Evolutionary conservation across 1,139 yeast genomes (phyloP).

Genomic region (Nakaseomyces nivariensis): DNA sequence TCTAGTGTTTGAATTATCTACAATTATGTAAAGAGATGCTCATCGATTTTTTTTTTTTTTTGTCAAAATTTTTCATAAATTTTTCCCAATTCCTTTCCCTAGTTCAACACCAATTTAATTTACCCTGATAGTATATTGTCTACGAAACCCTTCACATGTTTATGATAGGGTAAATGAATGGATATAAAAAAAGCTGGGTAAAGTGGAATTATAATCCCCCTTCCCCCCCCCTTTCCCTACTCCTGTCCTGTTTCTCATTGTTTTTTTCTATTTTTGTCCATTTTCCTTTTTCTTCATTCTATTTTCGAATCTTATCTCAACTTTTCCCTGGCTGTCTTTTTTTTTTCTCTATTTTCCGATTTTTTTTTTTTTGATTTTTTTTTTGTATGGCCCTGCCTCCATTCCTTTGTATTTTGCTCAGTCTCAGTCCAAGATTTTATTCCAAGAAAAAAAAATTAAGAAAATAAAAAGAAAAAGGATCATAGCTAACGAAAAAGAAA

Average conservation of each 20-base stretch:
- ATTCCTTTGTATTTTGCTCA: too few relatives aligned
- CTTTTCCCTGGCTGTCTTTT: neutral
- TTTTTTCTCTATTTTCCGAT: neutral
- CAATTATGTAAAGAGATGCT: neutral
- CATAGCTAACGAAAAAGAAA: slow-evolving; percentile 1
- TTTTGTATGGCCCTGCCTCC: too few relatives aligned
- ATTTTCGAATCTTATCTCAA: neutral
- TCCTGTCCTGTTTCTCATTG: too few relatives aligned
- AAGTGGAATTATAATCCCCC: too few relatives aligned
- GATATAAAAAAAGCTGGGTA: too few relatives aligned
- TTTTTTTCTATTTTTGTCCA: neutral
- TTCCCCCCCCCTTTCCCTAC: too few relatives aligned
- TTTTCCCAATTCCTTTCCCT: neutral
- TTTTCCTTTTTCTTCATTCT: neutral
- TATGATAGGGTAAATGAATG: too few relatives aligned
- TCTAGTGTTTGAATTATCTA: too few relatives aligned
- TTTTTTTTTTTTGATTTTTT: neutral
- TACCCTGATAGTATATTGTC: too few relatives aligned
- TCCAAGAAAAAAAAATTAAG: neutral
- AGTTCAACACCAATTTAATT: too few relatives aligned
- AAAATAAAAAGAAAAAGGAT: neutral
- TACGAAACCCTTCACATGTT: too few relatives aligned
- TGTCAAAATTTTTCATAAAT: neutral
- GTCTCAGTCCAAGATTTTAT: too few relatives aligned
- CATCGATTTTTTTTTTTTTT: neutral